phyloP scores from a whole-genome alignment of 192 early-diverging fungal genomes.

The Backusella tarrabulga region DNA sequence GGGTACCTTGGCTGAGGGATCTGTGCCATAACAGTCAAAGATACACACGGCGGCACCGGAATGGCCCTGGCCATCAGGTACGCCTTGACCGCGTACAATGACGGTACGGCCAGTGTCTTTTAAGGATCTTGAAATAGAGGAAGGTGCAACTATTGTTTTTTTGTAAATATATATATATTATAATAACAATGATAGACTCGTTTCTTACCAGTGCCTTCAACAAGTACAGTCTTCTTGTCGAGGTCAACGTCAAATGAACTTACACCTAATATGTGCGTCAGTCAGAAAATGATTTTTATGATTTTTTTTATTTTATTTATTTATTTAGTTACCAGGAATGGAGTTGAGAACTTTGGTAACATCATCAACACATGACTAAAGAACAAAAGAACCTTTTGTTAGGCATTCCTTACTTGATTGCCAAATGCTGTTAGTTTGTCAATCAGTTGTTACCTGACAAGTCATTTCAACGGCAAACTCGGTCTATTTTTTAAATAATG shows the following conservation, averaged over 20 bases:
- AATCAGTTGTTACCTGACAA: constrained; percentile 45
- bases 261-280: constrained; percentile 43
- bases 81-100: constrained; percentile 77
- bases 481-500: constrained; percentile 37
- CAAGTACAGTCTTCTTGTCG: constrained; percentile 67
- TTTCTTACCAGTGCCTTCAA: constrained; percentile 63
- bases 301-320: background rate
- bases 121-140: constrained; percentile 57
- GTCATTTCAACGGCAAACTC: constrained; percentile 89
- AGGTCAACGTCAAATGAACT: constrained; percentile 66
- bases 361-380: constrained; percentile 63
- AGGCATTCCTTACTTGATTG: background rate
- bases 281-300: background rate
- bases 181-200: background rate
- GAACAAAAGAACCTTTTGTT: background rate
- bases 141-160: constrained; percentile 55
- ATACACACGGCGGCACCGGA: constrained; percentile 91
- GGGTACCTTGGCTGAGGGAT: constrained; percentile 15
- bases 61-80: constrained; percentile 53
- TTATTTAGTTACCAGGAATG: constrained; percentile 35
- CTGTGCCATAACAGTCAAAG: constrained; percentile 60
- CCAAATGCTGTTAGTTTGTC: background rate
- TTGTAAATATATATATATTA: background rate
- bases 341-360: constrained; percentile 56
- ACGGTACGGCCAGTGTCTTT: constrained; percentile 72